Conservation (phyloP, 805 yeast genomes). For the Ogataea ramenticola region DNA sequence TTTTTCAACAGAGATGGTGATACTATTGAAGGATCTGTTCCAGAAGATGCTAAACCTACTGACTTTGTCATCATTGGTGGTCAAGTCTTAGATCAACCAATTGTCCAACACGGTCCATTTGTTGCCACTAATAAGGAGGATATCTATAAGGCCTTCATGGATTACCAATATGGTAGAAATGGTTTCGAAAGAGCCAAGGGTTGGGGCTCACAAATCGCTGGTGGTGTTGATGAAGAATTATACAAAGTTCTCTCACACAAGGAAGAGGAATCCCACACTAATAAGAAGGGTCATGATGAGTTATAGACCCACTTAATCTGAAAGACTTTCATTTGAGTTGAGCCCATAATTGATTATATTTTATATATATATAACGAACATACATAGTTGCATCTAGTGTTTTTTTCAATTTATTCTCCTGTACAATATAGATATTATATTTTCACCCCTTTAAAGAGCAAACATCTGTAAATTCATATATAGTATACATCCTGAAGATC, state of each 20-base stretch:
- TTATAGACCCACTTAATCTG: too few species aligned
- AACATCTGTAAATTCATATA: not conserved
- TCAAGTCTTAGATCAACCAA: slow-evolving; percentile 59
- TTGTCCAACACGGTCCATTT: slow-evolving; percentile 88
- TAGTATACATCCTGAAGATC: not conserved
- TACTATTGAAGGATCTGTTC: slow-evolving; percentile 43
- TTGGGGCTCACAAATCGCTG: slow-evolving; percentile 44
- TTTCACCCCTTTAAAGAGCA: too few species aligned
- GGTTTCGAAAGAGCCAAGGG: slow-evolving; percentile 63
- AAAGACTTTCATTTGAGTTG: too few species aligned
- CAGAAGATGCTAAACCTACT: slow-evolving; percentile 38
- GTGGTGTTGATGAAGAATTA: slow-evolving; percentile 23
- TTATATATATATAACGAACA: not conserved
- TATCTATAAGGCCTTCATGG: slow-evolving; percentile 62
- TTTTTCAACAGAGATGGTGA: slow-evolving; percentile 71
- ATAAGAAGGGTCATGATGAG: not conserved
- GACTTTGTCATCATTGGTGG: slow-evolving; percentile 77
- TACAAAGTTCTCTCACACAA: slow-evolving; percentile 18
- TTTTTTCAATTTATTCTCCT: not conserved
- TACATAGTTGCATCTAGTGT: not conserved
- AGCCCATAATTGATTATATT: too few species aligned
- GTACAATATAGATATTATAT: too few species aligned
- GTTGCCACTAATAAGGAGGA: slow-evolving; percentile 66
- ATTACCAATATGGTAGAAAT: slow-evolving; percentile 60
- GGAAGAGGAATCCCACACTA: not conserved